phyloP scores from a whole-genome alignment of 2,329 filamentous ascomycete genomes.

The Metarhizium rileyi region DNA sequence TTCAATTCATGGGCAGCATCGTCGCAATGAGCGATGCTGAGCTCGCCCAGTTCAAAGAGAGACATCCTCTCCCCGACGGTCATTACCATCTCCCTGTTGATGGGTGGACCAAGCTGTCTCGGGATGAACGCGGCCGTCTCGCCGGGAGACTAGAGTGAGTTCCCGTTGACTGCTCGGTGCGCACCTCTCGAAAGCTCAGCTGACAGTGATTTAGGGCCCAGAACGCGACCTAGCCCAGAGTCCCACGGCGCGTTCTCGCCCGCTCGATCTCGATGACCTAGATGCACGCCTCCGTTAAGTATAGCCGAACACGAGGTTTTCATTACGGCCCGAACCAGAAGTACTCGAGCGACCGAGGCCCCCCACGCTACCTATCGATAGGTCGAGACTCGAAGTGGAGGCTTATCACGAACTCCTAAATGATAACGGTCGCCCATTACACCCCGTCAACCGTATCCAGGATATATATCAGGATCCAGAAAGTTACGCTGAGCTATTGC shows the following conservation, averaged over 20 bases:
- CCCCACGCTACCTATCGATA: not conserved
- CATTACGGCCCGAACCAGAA: not conserved
- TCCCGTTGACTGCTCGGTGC: not conserved
- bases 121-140: conserved; percentile 6
- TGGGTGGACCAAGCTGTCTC: conserved; percentile 10
- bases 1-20: too few relatives aligned
- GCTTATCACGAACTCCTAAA: not conserved
- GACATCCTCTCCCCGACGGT: conserved; percentile 8
- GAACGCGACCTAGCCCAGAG: not conserved
- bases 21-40: conserved; percentile 9
- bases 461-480: not conserved
- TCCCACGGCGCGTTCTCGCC: not conserved
- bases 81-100: conserved; percentile 7
- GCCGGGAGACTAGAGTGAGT: conserved; percentile 9
- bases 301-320: not conserved
- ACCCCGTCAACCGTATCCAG: not conserved
- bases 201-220: not conserved
- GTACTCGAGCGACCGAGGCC: too few relatives aligned
- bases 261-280: conserved; percentile 12
- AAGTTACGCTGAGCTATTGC: not conserved
- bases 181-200: not conserved
- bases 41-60: conserved; percentile 9
- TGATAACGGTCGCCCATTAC: not conserved
- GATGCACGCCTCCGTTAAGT: conserved; percentile 9
- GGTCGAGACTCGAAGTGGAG: not conserved